A percentile compares a stretch with the other conserved stretches of the same genome.
These are phyloP conservation scores for Pseudocercospora fijiensis DNA, from an alignment of 2,329 filamentous ascomycete genomes.

Conservation along the genomic window DNA sequence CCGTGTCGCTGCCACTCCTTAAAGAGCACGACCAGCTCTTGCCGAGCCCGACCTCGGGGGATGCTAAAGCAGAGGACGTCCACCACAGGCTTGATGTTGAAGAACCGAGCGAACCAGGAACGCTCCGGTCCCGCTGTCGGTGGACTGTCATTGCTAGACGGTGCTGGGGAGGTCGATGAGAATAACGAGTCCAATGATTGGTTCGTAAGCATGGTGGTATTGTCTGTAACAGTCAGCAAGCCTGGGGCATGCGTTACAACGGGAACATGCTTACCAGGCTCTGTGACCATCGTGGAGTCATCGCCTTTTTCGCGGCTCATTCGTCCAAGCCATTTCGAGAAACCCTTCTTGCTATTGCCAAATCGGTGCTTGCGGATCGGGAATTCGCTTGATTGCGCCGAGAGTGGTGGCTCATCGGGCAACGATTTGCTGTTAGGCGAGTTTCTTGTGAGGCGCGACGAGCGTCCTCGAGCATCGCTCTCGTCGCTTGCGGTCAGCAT, in stretches of 20 bases:
- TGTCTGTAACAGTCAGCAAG: constrained; percentile 24
- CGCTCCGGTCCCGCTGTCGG: constrained; percentile 50
- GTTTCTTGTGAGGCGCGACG: constrained; percentile 34
- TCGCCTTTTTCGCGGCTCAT: constrained; percentile 42
- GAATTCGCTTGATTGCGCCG: constrained; percentile 44
- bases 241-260: neutral
- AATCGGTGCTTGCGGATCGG: constrained; percentile 43
- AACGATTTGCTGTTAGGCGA: constrained; percentile 28
- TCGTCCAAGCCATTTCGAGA: constrained; percentile 56
- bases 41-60: constrained; percentile 69
- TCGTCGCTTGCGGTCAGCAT: constrained; percentile 17
- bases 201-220: constrained; percentile 29
- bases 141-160: constrained; percentile 51
- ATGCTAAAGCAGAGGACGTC: constrained; percentile 73
- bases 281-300: constrained; percentile 20
- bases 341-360: constrained; percentile 45
- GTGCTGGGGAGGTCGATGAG: constrained; percentile 40
- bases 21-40: constrained; percentile 72
- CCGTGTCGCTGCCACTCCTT: constrained; percentile 75
- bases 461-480: constrained; percentile 23
- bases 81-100: constrained; percentile 81
- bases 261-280: constrained; percentile 21
- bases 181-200: constrained; percentile 35
- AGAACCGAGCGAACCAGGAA: constrained; percentile 85
- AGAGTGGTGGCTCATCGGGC: constrained; percentile 32